These are phyloP conservation scores for Kodamaea ohmeri DNA, from an alignment of 1,139 yeast genomes.

Conservation along the genomic window DNA sequence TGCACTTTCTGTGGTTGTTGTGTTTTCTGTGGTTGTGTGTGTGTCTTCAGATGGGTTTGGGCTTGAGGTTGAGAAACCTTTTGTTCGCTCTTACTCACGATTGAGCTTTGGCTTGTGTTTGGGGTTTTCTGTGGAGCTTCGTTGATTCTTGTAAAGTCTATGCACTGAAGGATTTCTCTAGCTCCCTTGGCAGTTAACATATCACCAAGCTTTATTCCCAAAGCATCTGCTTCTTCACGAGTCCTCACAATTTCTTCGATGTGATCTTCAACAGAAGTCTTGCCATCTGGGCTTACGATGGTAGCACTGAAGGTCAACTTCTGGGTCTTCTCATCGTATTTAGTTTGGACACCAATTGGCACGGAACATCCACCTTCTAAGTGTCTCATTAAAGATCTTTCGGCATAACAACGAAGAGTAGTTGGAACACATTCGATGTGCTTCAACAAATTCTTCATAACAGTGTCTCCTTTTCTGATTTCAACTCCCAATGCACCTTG, in stretches of 20 bases:
- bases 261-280: constrained; percentile 57
- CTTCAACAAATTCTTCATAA: constrained; percentile 55
- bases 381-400: constrained; percentile 80
- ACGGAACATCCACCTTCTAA: constrained; percentile 98
- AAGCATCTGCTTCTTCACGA: constrained; percentile 61
- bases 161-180: constrained; percentile 72
- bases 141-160: constrained; percentile 66
- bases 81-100: constrained; percentile 4
- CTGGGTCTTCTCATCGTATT: constrained; percentile 44
- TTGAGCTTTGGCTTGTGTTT: constrained; percentile 3
- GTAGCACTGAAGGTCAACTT: constrained; percentile 59
- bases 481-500: constrained; percentile 97
- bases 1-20: background rate
- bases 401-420: constrained; percentile 82
- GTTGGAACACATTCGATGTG: constrained; percentile 67
- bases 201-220: constrained; percentile 72
- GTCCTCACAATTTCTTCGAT: constrained; percentile 32
- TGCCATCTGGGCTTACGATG: constrained; percentile 86
- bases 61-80: background rate
- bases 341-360: constrained; percentile 87
- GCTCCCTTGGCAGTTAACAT: constrained; percentile 75
- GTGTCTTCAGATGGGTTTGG: background rate
- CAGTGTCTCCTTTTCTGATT: constrained; percentile 66
- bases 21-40: background rate
- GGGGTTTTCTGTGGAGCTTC: constrained; percentile 26